These are phyloP conservation scores for Ilyonectria robusta DNA, from an alignment of 2,329 filamentous ascomycete species.

Conservation along the genomic window DNA sequence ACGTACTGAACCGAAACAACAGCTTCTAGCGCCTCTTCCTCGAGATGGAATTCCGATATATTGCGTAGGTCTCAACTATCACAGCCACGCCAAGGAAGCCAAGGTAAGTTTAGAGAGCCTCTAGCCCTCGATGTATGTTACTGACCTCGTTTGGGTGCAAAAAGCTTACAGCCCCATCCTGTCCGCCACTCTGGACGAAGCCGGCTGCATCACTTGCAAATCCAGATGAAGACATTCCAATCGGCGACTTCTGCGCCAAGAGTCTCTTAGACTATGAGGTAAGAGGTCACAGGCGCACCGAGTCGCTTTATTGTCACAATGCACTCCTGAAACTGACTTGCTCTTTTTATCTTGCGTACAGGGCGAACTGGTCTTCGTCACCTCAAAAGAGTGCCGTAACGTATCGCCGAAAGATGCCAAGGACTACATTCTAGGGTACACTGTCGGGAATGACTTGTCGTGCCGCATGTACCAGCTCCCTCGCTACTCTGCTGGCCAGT, in stretches of 20 bases:
- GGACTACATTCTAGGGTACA: neutral
- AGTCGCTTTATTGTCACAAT: neutral
- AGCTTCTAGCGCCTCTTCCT: slow-evolving; percentile 2
- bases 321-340: neutral
- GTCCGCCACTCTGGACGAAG: neutral
- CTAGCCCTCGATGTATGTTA: neutral
- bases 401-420: neutral
- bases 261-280: neutral
- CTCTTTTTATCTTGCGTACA: neutral
- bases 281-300: neutral
- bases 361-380: neutral
- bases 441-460: neutral
- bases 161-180: neutral
- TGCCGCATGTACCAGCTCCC: neutral
- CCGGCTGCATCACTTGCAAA: neutral
- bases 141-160: neutral
- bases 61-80: neutral
- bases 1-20: neutral
- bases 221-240: neutral
- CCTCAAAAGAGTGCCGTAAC: neutral
- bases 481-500: neutral
- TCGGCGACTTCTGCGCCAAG: neutral
- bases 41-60: slow-evolving; percentile 1
- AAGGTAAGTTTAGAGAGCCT: neutral
- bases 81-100: neutral